A percentile compares a stretch with the other conserved stretches of the same genome.
Evolutionary conservation across 2,329 filamentous ascomycete genomes (phyloP).

Genomic region (Colletotrichum musae): DNA sequence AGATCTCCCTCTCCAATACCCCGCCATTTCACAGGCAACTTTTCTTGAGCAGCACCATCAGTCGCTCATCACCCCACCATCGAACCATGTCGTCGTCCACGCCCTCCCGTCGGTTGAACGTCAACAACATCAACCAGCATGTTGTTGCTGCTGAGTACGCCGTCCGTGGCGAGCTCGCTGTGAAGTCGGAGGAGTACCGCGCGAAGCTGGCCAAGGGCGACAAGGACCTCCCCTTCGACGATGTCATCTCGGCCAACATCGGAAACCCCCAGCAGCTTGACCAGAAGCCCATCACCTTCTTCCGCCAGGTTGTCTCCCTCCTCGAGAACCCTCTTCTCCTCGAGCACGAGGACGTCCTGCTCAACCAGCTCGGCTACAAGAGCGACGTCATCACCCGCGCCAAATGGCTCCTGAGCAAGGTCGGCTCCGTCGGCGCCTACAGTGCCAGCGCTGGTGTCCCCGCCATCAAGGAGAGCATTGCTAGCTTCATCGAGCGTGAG

Average conservation of each 20-base stretch:
- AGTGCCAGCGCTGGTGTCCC: constrained; percentile 93
- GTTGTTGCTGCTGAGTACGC: constrained; percentile 93
- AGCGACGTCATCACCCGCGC: constrained; percentile 90
- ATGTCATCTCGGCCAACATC: constrained; percentile 97
- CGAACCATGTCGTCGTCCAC: constrained; percentile 56
- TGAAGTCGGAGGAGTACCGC: constrained; percentile 93
- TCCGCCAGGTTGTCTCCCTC: constrained; percentile 94
- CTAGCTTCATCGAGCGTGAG: constrained; percentile 90
- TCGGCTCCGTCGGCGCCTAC: constrained; percentile 95
- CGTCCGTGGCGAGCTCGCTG: constrained; percentile 94
- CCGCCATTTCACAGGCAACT: constrained; percentile 40
- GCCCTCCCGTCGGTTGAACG: constrained; percentile 69
- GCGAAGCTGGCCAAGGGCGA: constrained; percentile 76
- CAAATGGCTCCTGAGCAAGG: constrained; percentile 82
- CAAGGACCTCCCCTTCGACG: constrained; percentile 81
- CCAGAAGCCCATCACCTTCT: constrained; percentile 99
- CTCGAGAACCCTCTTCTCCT: constrained; percentile 91
- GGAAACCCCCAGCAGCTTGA: constrained; percentile 99
- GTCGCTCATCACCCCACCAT: constrained; percentile 40
- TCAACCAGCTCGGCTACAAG: constrained; percentile 86
- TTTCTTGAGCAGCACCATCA: constrained; percentile 39
- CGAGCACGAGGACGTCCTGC: constrained; percentile 84
- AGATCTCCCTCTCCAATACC: constrained; percentile 36
- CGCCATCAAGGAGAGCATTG: constrained; percentile 89
- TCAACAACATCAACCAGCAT: constrained; percentile 93